Evolutionary conservation across 2,329 filamentous ascomycete genomes (phyloP).

Genomic region (Fusarium globosum): DNA sequence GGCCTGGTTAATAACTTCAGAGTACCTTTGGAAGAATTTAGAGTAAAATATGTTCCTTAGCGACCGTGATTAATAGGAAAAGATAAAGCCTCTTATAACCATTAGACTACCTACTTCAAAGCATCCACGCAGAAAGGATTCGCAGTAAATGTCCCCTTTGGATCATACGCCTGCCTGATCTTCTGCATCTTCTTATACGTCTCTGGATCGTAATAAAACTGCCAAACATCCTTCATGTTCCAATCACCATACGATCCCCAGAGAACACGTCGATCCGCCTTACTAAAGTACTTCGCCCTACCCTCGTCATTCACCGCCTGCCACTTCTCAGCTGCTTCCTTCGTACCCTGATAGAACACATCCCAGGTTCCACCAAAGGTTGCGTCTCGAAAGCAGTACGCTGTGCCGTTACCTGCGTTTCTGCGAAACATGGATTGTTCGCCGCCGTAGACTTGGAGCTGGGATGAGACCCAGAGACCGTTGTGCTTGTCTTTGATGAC

Average conservation of each 20-base stretch:
- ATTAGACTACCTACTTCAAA: neutral
- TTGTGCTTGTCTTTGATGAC: conserved; percentile 33
- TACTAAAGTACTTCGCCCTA: conserved; percentile 48
- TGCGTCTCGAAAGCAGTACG: conserved; percentile 60
- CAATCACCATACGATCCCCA: conserved; percentile 54
- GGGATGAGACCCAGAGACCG: conserved; percentile 50
- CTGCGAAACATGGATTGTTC: conserved; percentile 53
- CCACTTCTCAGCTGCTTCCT: conserved; percentile 46
- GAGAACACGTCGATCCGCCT: conserved; percentile 51
- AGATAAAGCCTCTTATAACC: neutral
- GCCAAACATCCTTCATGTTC: conserved; percentile 46
- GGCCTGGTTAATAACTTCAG: no score
- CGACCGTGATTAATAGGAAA: accelerated
- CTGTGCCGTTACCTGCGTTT: conserved; percentile 57
- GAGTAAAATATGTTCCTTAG: neutral
- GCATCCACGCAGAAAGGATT: conserved; percentile 46
- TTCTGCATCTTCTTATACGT: conserved; percentile 49
- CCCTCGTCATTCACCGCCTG: conserved; percentile 55
- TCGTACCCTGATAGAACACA: neutral
- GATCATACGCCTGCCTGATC: conserved; percentile 48
- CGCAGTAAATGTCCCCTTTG: conserved; percentile 51
- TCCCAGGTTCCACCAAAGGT: conserved; percentile 41
- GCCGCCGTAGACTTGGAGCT: conserved; percentile 58
- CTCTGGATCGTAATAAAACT: conserved; percentile 46
- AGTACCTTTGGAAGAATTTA: neutral